Percentiles rank a stretch among this genome's conserved stretches.
These are phyloP conservation scores for Pyracantha coccinea DNA, from an alignment of 331 rosid genomes.

Conservation along the genomic window DNA sequence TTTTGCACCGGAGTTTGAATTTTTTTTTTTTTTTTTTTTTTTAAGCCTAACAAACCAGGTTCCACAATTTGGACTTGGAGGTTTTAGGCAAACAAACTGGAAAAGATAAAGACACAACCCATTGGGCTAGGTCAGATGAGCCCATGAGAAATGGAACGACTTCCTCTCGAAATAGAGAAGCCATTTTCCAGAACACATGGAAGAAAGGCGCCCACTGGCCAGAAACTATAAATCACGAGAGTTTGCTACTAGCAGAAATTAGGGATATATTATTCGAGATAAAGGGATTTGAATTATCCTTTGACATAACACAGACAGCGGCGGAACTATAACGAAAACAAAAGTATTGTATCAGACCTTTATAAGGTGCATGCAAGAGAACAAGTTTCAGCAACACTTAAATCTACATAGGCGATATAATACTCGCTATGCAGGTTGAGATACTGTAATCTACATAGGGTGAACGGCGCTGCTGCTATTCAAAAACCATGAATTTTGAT, in stretches of 20 bases:
- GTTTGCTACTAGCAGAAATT: background rate
- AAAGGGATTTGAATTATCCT: slow-evolving; percentile 21
- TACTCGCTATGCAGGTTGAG: slow-evolving; percentile 3
- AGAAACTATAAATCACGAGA: background rate
- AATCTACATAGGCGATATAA: background rate
- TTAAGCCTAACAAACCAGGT: too few relatives aligned
- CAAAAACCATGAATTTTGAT: slow-evolving; percentile 43
- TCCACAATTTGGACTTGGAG: too few relatives aligned
- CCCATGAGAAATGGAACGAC: background rate
- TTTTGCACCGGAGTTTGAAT: too few relatives aligned
- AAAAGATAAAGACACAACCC: too few relatives aligned
- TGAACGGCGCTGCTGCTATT: background rate
- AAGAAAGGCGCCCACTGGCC: background rate
- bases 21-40: too few relatives aligned
- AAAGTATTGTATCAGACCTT: slow-evolving; percentile 2
- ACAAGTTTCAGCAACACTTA: background rate
- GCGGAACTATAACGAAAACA: slow-evolving; percentile 11
- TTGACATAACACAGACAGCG: slow-evolving; percentile 20
- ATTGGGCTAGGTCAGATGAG: background rate
- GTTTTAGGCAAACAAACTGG: too few relatives aligned
- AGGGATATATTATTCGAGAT: slow-evolving; percentile 23
- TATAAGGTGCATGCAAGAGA: slow-evolving; percentile 7
- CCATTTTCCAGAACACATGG: background rate
- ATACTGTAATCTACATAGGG: slow-evolving; percentile 29
- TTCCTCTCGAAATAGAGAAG: background rate